Conservation (phyloP, 2,329 filamentous ascomycete species). For the Arthrobotrys sphaeroides region DNA sequence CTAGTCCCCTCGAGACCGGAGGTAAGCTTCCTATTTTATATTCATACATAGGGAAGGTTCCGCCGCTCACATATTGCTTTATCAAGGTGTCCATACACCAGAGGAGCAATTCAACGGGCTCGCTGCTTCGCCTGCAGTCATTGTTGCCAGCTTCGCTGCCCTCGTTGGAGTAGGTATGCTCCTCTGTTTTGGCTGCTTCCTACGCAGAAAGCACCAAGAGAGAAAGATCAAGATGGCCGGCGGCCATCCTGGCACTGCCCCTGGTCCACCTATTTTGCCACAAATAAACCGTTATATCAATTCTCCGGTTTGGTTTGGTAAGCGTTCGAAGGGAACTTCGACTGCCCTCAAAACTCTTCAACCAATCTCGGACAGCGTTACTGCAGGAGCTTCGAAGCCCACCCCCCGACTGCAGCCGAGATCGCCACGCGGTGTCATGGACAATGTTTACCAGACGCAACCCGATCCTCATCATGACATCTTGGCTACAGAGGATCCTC, state of each 20-base stretch:
- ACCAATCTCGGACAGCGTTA: not conserved
- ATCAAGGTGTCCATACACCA: conserved; percentile 32
- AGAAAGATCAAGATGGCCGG: not conserved
- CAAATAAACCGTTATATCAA: not conserved
- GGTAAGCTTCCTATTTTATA: conserved; percentile 2
- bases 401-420: not conserved
- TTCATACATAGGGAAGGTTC: not conserved
- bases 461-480: conserved; percentile 10
- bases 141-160: conserved; percentile 25
- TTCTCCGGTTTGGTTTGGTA: conserved; percentile 34
- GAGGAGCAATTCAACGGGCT: conserved; percentile 37
- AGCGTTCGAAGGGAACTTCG: not conserved
- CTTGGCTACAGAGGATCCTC: not conserved
- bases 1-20: conserved; percentile 37
- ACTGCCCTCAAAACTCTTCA: conserved; percentile 21
- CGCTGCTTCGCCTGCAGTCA: conserved; percentile 33
- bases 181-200: conserved; percentile 17
- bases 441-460: not conserved
- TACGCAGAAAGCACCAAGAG: conserved; percentile 6
- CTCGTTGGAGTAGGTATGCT: conserved; percentile 18
- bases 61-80: not conserved
- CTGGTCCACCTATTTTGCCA: not conserved
- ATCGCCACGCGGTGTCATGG: not conserved
- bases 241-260: not conserved
- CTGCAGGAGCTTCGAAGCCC: not conserved